Evolutionary conservation across 2,329 filamentous ascomycete genomes (phyloP).

Genomic region (Talaromyces albobiverticillius): DNA sequence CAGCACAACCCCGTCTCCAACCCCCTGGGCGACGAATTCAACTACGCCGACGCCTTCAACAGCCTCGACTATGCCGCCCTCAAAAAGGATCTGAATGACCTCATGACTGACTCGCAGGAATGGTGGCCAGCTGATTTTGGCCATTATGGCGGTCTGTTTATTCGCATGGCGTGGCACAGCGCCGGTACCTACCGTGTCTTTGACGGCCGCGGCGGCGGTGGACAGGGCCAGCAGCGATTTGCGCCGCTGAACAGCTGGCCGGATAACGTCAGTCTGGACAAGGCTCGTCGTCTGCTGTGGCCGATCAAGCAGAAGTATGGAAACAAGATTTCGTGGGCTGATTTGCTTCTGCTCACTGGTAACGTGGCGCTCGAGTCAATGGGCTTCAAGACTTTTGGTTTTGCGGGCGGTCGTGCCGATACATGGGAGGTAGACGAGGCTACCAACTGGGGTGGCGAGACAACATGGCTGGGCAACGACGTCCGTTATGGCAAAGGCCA

Average conservation of each 20-base stretch:
- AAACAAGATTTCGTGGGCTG: slow-evolving; percentile 78
- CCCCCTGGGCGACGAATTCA: slow-evolving; percentile 63
- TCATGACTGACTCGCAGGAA: slow-evolving; percentile 77
- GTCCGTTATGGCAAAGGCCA: slow-evolving; percentile 61
- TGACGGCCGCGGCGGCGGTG: slow-evolving; percentile 72
- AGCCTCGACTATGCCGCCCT: slow-evolving; percentile 66
- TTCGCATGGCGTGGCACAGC: slow-evolving; percentile 79
- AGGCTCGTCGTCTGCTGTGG: slow-evolving; percentile 75
- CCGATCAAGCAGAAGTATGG: slow-evolving; percentile 84
- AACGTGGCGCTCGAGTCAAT: slow-evolving; percentile 76
- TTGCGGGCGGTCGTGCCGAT: slow-evolving; percentile 68
- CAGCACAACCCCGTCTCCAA: slow-evolving; percentile 65
- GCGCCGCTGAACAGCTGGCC: slow-evolving; percentile 81
- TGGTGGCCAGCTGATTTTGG: slow-evolving; percentile 82
- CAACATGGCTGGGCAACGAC: slow-evolving; percentile 71
- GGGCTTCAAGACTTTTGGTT: slow-evolving; percentile 71
- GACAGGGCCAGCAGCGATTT: slow-evolving; percentile 73
- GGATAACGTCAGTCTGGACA: slow-evolving; percentile 75
- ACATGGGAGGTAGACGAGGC: slow-evolving; percentile 74
- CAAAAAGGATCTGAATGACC: slow-evolving; percentile 68
- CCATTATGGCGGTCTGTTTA: slow-evolving; percentile 76
- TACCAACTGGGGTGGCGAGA: slow-evolving; percentile 74
- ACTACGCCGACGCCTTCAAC: slow-evolving; percentile 72
- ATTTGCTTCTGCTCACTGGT: slow-evolving; percentile 67
- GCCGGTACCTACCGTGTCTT: slow-evolving; percentile 73